Evolutionary conservation across 148 eudicot species (phyloP), one percentile per base, ranked within the genome.

Genomic region (Silene conica): DNA sequence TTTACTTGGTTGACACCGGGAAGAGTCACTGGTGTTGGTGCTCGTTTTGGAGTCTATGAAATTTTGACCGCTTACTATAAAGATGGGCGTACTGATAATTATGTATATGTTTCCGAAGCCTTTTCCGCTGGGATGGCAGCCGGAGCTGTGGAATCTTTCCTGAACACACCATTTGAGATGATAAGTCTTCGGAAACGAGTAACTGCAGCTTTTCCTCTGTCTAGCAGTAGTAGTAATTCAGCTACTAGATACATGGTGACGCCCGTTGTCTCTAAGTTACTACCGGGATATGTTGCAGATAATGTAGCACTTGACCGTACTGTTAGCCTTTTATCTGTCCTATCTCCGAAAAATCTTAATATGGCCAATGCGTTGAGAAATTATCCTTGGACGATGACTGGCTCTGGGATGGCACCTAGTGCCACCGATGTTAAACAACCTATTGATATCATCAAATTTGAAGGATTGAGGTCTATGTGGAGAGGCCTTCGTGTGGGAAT

Each of bases 321-420:
- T 45, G 83, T 83, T 60, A 86, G 81, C 73, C 87, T 95, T 41
- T 83, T 95, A 73, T 87, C 97, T 31, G 85, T 89, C 52, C 79
- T 95, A 56, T 75, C 86, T 34, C 74, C 83, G 54, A 88, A 84
- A 63, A 74, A 82, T 77, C 67, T 71, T 20, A 81, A 86, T 64
- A 70, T 92, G 63, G 60, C 70, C n/a, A 86, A 80, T 77, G 87
- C 87, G 21, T 73, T 95, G 76, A 92, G 80, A 86, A 91, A 88
- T 74, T 85, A 90, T 75, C 97, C 98, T 1, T 95, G 98, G 98
- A 95, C 87, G 87, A 88, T 95, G 87, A 87, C 97, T 54, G 98
- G 98, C 38, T 88, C 98, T 73, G 98, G 97, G 45, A 87, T 82
- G 76, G 85, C 93, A 59, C 98, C 98, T 75, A 75, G 93, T 76